Base-by-base conservation (phyloP, 257 asterid species). In the Thymus mandschuricus region DNA sequence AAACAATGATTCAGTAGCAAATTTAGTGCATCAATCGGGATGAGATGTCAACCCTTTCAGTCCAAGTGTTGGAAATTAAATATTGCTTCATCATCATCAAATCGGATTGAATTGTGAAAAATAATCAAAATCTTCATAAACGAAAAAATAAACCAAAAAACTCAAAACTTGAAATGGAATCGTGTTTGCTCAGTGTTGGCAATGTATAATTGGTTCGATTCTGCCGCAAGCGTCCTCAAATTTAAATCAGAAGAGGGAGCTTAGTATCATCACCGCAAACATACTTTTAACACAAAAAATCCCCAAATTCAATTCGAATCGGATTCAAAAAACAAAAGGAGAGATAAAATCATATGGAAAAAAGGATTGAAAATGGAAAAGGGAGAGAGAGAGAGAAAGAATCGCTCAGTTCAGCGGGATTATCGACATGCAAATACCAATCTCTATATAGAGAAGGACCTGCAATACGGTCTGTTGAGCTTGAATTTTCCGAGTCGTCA, bases 401-500 rank as follows among this genome's bases (percentile, higher is more conserved):
- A 83, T 86, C 88, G 90, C 98, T 92, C 96, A 34, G 98, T 74
- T 92, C 97, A 92, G 96, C 96, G 95, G 96, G 98, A 8, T 29
- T n/a, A 63, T 72, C 77, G 71, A 72, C 77, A 72, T 72, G 77
- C 77, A 63, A 8, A 35, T 13, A 8, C 13, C 64, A 40, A 71
- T 64, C 70, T 62, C 76, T 28, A 0, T 0, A 0, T 0, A 62
- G 64, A 63, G 71, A 63, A 10, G 31, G 15, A 62, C 76, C 76
- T 61, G 76, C 76, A 38, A 62, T 71, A 6, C 76, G 76, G 76
- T 72, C 76, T 72, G 71, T 72, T 72, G 76, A 72, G 76, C 76
- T 72, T 72, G 76, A 72, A 72, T 63, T 61, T 72, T 72, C 71
- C 35, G 64, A 72, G 76, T 72, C 71, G 65, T 72, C 76, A 63